These are phyloP conservation scores for Saccharum hybrid DNA, from an alignment of 202 grass and related monocot species.

Conservation along the genomic window DNA sequence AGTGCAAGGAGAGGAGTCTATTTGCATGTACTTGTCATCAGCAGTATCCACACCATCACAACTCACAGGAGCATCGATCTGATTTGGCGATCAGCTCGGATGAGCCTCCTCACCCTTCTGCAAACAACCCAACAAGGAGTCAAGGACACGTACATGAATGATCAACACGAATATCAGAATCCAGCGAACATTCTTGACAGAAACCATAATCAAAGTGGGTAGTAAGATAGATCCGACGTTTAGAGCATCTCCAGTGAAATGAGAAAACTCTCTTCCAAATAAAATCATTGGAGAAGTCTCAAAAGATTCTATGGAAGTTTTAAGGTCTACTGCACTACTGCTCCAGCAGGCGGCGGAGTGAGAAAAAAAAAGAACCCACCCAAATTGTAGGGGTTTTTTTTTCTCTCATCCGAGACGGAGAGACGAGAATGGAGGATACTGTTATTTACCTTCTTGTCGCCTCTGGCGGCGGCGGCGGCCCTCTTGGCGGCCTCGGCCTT, in stretches of 20 bases:
- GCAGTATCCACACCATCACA: not conserved
- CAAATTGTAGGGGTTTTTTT: not conserved
- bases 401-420: no score
- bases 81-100: constrained; percentile 40
- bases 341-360: no score
- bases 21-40: not conserved
- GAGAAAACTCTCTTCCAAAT: no score
- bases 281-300: no score
- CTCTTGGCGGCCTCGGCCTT: constrained; percentile 66
- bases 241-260: not conserved
- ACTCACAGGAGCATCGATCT: not conserved
- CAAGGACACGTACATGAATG: not conserved
- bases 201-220: not conserved
- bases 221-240: not conserved
- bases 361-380: no score
- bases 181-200: not conserved
- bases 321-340: no score
- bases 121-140: not conserved
- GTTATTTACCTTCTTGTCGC: constrained; percentile 46
- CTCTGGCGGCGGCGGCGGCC: constrained; percentile 40
- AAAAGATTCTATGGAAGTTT: no score
- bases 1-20: not conserved
- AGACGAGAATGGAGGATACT: not conserved
- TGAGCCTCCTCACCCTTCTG: constrained; percentile 57
- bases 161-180: not conserved